Conservation (phyloP, 768 basidiomycete species). For the Heimioporus sp. region DNA sequence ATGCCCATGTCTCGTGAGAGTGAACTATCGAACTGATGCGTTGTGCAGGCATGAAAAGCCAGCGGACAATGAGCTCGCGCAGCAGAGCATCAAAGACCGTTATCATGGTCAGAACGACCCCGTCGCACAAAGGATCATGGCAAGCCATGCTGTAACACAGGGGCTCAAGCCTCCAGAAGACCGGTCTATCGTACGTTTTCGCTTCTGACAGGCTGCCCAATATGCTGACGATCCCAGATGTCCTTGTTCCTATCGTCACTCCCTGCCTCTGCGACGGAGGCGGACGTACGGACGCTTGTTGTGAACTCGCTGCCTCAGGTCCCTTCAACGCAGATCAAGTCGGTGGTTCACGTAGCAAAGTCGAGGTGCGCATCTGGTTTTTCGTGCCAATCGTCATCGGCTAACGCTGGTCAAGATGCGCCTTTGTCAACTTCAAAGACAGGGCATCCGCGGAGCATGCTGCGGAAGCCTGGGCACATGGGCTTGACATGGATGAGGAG, state of each 20-base stretch:
- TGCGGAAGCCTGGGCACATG: conserved; percentile 87
- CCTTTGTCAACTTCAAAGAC: conserved; percentile 92
- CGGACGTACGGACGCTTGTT: conserved; percentile 70
- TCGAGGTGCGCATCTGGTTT: conserved; percentile 49
- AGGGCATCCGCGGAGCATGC: conserved; percentile 82
- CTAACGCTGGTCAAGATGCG: conserved; percentile 57
- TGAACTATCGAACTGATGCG: background rate
- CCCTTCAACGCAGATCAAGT: conserved; percentile 68
- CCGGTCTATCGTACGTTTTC: conserved; percentile 65
- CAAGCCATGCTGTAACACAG: conserved; percentile 71
- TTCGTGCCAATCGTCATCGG: background rate
- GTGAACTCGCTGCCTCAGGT: conserved; percentile 63
- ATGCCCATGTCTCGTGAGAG: conserved; percentile 12
- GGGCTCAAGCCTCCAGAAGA: conserved; percentile 93
- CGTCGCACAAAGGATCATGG: conserved; percentile 88
- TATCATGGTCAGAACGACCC: conserved; percentile 93
- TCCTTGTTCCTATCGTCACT: conserved; percentile 85
- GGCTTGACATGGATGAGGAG: conserved; percentile 82
- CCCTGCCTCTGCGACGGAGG: conserved; percentile 66
- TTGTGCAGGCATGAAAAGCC: conserved; percentile 80
- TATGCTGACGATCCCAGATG: conserved; percentile 47
- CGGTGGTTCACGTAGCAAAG: conserved; percentile 82
- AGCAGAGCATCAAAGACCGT: conserved; percentile 93
- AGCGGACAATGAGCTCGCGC: conserved; percentile 73
- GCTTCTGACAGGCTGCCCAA: background rate